These are phyloP conservation scores for Sequoiadendron giganteum DNA, from an alignment of 75 land plant genomes.

Conservation along the genomic window DNA sequence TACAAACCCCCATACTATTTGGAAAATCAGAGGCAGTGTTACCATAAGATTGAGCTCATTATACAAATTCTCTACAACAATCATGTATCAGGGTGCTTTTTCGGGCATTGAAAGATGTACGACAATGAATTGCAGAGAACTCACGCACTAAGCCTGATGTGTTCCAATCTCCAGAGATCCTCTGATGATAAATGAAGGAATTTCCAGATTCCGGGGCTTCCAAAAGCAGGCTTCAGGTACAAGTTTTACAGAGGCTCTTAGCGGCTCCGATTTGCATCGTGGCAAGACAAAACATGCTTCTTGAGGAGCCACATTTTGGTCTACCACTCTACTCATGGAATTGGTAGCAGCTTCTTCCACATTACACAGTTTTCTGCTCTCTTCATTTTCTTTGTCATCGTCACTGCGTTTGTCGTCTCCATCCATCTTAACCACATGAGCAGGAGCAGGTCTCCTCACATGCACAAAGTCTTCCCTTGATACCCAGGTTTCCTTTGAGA, in stretches of 20 bases:
- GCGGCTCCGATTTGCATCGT: constrained; percentile 46
- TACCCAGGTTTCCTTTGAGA: constrained; percentile 75
- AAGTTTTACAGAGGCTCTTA: constrained; percentile 36
- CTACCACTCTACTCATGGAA: not conserved
- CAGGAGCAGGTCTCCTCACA: constrained; percentile 19
- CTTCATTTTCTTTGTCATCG: constrained; percentile 6
- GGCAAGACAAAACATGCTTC: constrained; percentile 25
- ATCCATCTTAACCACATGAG: constrained; percentile 18
- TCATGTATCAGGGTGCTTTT: not conserved
- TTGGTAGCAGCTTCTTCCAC: not conserved
- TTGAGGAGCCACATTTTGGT: constrained; percentile 2
- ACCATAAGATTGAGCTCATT: not conserved
- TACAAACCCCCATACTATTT: no score
- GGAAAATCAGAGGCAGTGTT: no score
- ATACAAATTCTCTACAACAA: not conserved
- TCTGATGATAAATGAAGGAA: constrained; percentile 6
- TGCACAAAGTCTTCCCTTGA: constrained; percentile 47
- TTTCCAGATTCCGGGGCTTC: constrained; percentile 31
- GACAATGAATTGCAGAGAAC: not conserved
- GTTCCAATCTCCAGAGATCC: constrained; percentile 4
- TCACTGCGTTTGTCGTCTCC: not conserved
- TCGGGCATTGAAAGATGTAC: not conserved
- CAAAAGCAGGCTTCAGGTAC: constrained; percentile 43
- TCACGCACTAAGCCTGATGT: not conserved
- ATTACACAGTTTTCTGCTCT: constrained; percentile 5